Base-by-base conservation (phyloP, 345 rosid species). In the Microcos paniculata region DNA sequence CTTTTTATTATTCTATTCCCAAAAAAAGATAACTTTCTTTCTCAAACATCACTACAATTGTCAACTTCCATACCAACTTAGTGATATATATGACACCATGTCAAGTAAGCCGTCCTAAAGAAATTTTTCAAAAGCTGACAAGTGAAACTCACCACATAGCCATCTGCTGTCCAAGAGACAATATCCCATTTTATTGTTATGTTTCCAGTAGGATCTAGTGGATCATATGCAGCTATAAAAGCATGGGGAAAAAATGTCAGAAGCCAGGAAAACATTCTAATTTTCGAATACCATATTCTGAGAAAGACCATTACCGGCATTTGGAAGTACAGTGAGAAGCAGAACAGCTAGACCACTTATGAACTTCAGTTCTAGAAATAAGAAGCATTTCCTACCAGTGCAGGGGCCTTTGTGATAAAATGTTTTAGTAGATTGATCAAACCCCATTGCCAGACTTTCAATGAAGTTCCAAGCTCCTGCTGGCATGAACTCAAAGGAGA, bases 151-250 rank as follows among this genome's bases (percentile, higher is more conserved):
- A 90, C 97, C 89, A 85, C 86, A 83, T 89, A 92, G 35, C 97
- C 97, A 81, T 92, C 97, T 42, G 86, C 74, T 3, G 90, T 90
- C 93, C 97, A 92, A 40, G 87, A 87, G 74, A 85, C 82, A 30
- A 92, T 81, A 66, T 92, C 94, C 97, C 97, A 92, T 80, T 90
- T 92, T 82, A 92, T 84, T 30, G 94, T 92, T 62, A 92, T 75
- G 81, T 92, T 92, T 46, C 94, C 94, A 71, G 72, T 84, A 43
- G 97, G 94, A 78, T 92, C 97, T 71, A 92, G 63, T 31, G 93
- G 92, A 81, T 92, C 93, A 77, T 89, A 90, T 19, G 93, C 90
- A 67, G 45, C 95, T 89, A 35, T 35, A 82, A 59, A 46, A 52
- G 55, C 46, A 65, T 59, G 46, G 18, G 3, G 42, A 7, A 15